These are phyloP conservation scores for Capronia coronata DNA, from an alignment of 2,329 filamentous ascomycete genomes.

Conservation along the genomic window DNA sequence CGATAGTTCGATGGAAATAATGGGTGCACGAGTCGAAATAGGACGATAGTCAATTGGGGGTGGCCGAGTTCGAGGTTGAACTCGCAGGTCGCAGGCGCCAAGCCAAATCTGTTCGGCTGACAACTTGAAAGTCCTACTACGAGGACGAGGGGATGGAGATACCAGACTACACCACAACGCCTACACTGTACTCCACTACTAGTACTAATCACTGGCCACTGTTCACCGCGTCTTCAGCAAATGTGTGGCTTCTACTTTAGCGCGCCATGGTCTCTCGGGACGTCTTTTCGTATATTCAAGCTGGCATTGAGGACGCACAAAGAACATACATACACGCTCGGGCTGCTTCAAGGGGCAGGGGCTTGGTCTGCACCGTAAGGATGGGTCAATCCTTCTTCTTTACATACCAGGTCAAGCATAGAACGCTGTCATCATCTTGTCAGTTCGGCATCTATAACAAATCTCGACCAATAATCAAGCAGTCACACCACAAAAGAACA, in stretches of 20 bases:
- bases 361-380: too few species aligned
- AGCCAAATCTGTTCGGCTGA: slow-evolving; percentile 2
- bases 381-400: too few species aligned
- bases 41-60: slow-evolving; percentile 12
- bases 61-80: slow-evolving; percentile 20
- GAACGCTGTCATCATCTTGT: neutral
- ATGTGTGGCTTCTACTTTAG: too few species aligned
- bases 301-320: too few species aligned
- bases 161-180: too few species aligned
- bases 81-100: slow-evolving; percentile 11
- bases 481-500: neutral
- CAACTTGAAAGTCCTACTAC: neutral
- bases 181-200: neutral
- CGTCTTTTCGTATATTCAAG: too few species aligned
- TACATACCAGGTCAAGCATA: too few species aligned
- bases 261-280: neutral
- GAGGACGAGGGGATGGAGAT: neutral
- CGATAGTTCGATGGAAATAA: slow-evolving; percentile 13
- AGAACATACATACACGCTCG: too few species aligned
- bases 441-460: neutral
- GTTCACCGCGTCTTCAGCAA: neutral
- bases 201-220: neutral
- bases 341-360: too few species aligned
- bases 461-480: neutral
- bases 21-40: slow-evolving; percentile 13